A percentile compares a stretch with the other conserved stretches of the same genome.
phyloP scores from a whole-genome alignment of 495 filamentous ascomycete species.

The Pseudomonodictys pantanalensis region DNA sequence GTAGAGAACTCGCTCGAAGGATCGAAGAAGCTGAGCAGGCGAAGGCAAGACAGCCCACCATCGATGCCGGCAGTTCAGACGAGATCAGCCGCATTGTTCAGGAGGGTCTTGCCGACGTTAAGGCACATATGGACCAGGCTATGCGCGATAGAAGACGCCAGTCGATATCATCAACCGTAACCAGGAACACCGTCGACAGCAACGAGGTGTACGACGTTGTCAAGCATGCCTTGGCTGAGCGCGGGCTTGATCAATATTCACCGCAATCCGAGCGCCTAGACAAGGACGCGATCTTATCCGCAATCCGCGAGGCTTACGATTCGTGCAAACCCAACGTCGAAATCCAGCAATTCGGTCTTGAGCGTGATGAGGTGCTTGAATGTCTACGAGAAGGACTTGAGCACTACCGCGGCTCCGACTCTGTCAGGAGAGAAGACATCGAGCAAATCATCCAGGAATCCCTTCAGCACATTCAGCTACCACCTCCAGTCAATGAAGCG shows the following conservation, averaged over 20 bases:
- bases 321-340: slow-evolving; percentile 89
- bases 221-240: slow-evolving; percentile 71
- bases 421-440: slow-evolving; percentile 70
- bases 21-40: slow-evolving; percentile 63
- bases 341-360: slow-evolving; percentile 81
- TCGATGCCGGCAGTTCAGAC: slow-evolving; percentile 52
- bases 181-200: slow-evolving; percentile 60
- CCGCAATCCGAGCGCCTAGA: slow-evolving; percentile 25
- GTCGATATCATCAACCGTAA: slow-evolving; percentile 52
- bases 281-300: slow-evolving; percentile 79
- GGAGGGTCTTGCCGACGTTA: slow-evolving; percentile 73
- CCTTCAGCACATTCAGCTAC: slow-evolving; percentile 70
- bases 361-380: slow-evolving; percentile 81
- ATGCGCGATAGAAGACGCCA: slow-evolving; percentile 72
- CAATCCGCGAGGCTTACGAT: slow-evolving; percentile 85
- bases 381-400: slow-evolving; percentile 80
- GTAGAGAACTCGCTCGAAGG: slow-evolving; percentile 77
- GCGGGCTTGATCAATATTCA: slow-evolving; percentile 27
- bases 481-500: slow-evolving; percentile 59
- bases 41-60: slow-evolving; percentile 45
- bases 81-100: slow-evolving; percentile 76
- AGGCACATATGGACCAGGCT: slow-evolving; percentile 71
- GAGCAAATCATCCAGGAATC: slow-evolving; percentile 78
- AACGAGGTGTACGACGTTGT: slow-evolving; percentile 79
- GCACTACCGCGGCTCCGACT: slow-evolving; percentile 57